Evolutionary conservation across 257 asterid species (phyloP), one percentile per base, ranked within the genome.

Genomic region (Solanum acaule): DNA sequence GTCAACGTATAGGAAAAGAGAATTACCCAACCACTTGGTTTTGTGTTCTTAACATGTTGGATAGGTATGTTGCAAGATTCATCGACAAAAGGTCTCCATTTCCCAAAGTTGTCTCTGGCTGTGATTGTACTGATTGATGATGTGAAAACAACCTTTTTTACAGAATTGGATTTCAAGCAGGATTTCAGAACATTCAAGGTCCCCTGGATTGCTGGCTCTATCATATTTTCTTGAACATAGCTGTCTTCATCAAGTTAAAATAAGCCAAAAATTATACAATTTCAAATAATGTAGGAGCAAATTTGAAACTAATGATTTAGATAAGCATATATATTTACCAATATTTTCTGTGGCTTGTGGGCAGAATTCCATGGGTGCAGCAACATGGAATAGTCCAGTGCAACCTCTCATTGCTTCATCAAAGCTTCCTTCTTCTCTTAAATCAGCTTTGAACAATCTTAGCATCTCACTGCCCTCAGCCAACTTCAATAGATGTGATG

Each of bases 81-180:
- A 85, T 96, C 98, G 6, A 96, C 98, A 40, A 92, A 72, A 14
- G 92, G 87, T 40, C 88, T 86, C 95, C 96, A 95, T 20, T 87
- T 85, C 23, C 95, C 98, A 2, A 86, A 91, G 89, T 88, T 76
- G 89, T 94, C 94, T 92, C 91, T 95, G n/a, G 98, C 96, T 10
- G 98, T 93, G 92, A 95, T 82, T 8, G 98, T 96, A 89, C 99
- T 96, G 68, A 94, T 90, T 10, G 98, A 95, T 84, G 98, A 96
- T 18, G 99, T 96, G 87, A 94, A 94, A 78, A 94, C 94, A 79
- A 95, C 81, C 87, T 92, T 94, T 88, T 73, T 93, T 33, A 88
- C 93, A 16, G 95, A 89, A 34, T 82, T 88, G 1, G 95, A 68
- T 90, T 89, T 95, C 73, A 91, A 85, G 88, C 99, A 95, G 82